A percentile compares a stretch with the other conserved stretches of the same genome.
phyloP scores from a whole-genome alignment of 208 protist species.

The Trypanosoma scelopori region DNA sequence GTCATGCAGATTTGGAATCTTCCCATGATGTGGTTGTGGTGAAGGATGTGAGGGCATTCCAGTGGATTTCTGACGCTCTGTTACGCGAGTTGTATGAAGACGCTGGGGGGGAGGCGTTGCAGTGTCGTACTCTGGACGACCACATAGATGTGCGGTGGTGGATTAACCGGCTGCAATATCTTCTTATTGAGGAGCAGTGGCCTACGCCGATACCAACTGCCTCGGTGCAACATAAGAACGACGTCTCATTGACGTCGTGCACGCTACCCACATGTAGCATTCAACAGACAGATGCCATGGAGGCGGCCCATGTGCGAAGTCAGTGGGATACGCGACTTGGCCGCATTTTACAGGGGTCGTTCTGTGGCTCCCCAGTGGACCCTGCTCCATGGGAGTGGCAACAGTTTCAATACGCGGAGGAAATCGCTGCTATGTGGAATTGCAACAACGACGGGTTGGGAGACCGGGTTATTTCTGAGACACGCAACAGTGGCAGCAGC shows the following conservation, averaged over 20 bases:
- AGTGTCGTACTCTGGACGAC: neutral
- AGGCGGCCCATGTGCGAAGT: conserved; percentile 1
- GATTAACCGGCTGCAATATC: conserved; percentile 69
- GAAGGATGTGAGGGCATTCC: conserved; percentile 20
- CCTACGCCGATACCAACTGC: neutral
- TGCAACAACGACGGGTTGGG: neutral
- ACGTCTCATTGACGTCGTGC: neutral
- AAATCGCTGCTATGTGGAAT: conserved; percentile 6
- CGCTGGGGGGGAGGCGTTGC: neutral
- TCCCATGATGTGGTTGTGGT: conserved; percentile 10
- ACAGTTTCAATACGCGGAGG: conserved; percentile 31
- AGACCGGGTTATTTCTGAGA: neutral
- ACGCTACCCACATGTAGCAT: conserved; percentile 4
- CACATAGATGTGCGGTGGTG: conserved; percentile 65
- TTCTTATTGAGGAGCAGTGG: conserved; percentile 38
- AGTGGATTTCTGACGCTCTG: conserved; percentile 16
- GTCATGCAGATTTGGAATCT: neutral
- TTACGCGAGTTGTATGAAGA: conserved; percentile 23
- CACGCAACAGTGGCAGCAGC: neutral
- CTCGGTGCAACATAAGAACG: neutral
- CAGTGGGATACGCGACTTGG: conserved; percentile 25
- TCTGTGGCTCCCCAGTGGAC: neutral
- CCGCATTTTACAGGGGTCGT: conserved; percentile 11
- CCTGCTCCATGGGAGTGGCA: conserved; percentile 25
- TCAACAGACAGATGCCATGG: neutral